Percentiles rank a stretch among this genome's conserved stretches.
These are phyloP conservation scores for Pseudonitzschia multistriata DNA, from an alignment of 108 stramenopile genomes.

Conservation along the genomic window DNA sequence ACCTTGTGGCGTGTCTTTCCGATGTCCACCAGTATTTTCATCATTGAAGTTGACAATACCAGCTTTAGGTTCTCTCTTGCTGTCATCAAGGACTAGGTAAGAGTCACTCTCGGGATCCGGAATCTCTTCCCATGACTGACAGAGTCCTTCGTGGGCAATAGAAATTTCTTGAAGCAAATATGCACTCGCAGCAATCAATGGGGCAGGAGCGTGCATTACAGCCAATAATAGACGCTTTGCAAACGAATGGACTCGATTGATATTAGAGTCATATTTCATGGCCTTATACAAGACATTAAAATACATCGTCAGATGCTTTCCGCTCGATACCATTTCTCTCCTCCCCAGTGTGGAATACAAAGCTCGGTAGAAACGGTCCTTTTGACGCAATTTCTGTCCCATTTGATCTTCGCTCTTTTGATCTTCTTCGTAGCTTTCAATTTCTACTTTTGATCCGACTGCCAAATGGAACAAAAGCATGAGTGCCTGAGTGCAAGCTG, in stretches of 20 bases:
- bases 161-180: slow-evolving; percentile 92
- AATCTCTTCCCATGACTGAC: slow-evolving; percentile 31
- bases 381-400: slow-evolving; percentile 6
- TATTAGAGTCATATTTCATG: slow-evolving; percentile 79
- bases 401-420: slow-evolving; percentile 17
- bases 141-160: slow-evolving; percentile 54
- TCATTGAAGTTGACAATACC: slow-evolving; percentile 34
- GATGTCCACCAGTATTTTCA: not conserved
- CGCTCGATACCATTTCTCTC: slow-evolving; percentile 57
- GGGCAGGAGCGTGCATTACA: slow-evolving; percentile 61
- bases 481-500: slow-evolving; percentile 92
- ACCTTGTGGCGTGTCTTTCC: slow-evolving; percentile 2
- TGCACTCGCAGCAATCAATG: slow-evolving; percentile 80
- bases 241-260: slow-evolving; percentile 75
- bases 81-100: slow-evolving; percentile 46
- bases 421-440: slow-evolving; percentile 21
- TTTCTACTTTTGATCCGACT: slow-evolving; percentile 47
- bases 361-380: slow-evolving; percentile 91
- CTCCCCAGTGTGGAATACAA: slow-evolving; percentile 85
- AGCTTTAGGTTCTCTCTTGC: slow-evolving; percentile 71
- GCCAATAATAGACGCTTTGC: slow-evolving; percentile 85
- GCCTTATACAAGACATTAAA: slow-evolving; percentile 97
- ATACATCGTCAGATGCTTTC: slow-evolving; percentile 87
- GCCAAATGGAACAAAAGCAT: slow-evolving; percentile 88
- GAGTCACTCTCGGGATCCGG: slow-evolving; percentile 18